Percentiles rank a stretch among this genome's conserved stretches.
Conservation (phyloP, 2,329 filamentous ascomycete genomes). For the Trichoderma sp. region DNA sequence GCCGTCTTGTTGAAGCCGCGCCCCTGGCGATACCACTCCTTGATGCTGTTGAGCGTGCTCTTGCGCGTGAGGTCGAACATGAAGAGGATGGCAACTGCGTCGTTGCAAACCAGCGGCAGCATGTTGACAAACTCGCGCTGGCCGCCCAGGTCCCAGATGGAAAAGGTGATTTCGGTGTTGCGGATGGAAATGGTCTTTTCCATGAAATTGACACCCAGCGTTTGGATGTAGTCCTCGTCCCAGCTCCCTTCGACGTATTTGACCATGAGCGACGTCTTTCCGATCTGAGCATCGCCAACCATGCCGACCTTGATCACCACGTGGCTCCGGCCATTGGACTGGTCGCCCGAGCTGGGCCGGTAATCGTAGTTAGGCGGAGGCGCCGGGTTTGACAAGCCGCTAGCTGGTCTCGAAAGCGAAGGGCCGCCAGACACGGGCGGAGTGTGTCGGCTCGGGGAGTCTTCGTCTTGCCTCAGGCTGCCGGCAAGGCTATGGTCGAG, state of each 20-base stretch:
- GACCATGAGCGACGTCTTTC: constrained; percentile 98
- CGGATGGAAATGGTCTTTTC: constrained; percentile 99
- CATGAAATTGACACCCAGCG: constrained; percentile 98
- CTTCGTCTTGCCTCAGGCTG: constrained; percentile 42
- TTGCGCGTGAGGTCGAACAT: constrained; percentile 99
- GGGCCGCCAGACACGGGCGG: constrained; percentile 44
- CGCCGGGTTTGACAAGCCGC: constrained; percentile 48
- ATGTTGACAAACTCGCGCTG: constrained; percentile 99
- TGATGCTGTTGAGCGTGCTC: constrained; percentile 98
- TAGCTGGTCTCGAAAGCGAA: constrained; percentile 53
- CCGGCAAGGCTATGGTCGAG: constrained; percentile 47
- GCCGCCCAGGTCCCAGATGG: constrained; percentile 97
- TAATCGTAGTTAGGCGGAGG: constrained; percentile 45
- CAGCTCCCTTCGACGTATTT: constrained; percentile 99
- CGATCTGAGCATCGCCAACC: constrained; percentile 98
- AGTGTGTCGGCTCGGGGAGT: constrained; percentile 44
- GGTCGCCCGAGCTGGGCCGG: constrained; percentile 38
- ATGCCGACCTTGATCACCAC: constrained; percentile 99
- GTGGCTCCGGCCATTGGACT: constrained; percentile 56
- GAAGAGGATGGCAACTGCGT: constrained; percentile 96
- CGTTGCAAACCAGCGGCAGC: constrained; percentile 98
- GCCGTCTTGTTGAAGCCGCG: constrained; percentile 99
- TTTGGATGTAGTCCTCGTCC: constrained; percentile 99
- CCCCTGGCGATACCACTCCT: constrained; percentile 98
- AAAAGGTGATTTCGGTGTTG: constrained; percentile 99